Evolutionary conservation across 768 basidiomycete species (phyloP), one percentile per base, ranked within the genome.

Genomic region (Trametes cubensis): DNA sequence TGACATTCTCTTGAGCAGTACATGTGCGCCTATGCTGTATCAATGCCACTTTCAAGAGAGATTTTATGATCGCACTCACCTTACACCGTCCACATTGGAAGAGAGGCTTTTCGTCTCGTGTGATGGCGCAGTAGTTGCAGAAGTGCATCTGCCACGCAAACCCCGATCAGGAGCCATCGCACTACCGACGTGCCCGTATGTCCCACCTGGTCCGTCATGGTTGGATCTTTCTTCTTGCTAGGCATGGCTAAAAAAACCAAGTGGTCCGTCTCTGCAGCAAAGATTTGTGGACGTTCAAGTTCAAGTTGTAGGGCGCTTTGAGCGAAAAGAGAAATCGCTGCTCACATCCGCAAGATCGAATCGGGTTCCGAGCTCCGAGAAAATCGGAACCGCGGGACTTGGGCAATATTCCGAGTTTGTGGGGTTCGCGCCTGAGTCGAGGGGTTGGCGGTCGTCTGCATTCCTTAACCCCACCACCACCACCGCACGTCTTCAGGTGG

Each of bases 1-100:
- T 71, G 70, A 44, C 70, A 71, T 44, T 70, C 70, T 20, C 59
- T 59, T 21, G 68, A 69, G 62, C 68, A 69, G 52, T 69, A 67
- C 28, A 51, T 60, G 18, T 61, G 59, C 15, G 66, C 62, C 66
- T 69, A n/a, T 21, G 46, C n/a, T n/a, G 23, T 7, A 23, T 26
- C 8, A 17, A 6, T 14, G 25, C 45, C 2, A 7, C n/a, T n/a
- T n/a, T n/a, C n/a, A n/a, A n/a, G n/a, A n/a, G n/a, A n/a, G n/a
- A n/a, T n/a, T n/a, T n/a, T 48, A 14, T 21, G 18, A 26, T 13
- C 20, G 5, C 7, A 58, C 54, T 10, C 45, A 66, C 67, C 58
- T 62, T 66, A 55, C 67, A 69, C 11, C 56, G 51, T 4, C 62
- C 51, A 39, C 67, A 66, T 14, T 30, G 45, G 28, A 58, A 59